Conservation (phyloP, 495 filamentous ascomycete genomes). For the Clavariopsis aquatica region DNA sequence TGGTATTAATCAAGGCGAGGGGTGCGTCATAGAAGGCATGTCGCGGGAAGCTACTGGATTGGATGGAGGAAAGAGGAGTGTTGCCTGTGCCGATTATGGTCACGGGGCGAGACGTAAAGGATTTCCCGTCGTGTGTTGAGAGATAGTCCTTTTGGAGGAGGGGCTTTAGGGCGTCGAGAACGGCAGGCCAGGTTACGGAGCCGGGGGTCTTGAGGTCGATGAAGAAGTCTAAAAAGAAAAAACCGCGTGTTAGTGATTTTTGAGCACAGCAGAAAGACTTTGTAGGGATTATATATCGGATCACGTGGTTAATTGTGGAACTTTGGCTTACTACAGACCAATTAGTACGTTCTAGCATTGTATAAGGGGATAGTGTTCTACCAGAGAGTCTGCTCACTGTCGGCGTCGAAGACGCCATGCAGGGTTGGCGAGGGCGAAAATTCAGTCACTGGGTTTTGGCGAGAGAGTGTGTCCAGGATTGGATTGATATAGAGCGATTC, state of each 20-base stretch:
- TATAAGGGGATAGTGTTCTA: too few species aligned
- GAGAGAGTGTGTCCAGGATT: conserved; percentile 43
- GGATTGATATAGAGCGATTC: conserved; percentile 48
- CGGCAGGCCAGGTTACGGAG: conserved; percentile 40
- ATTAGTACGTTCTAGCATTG: too few species aligned
- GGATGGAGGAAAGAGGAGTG: conserved; percentile 49
- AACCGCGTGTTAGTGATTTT: too few species aligned
- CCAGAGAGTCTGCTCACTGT: conserved; percentile 43
- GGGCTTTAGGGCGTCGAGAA: conserved; percentile 41
- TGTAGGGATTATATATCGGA: too few species aligned
- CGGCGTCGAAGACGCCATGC: conserved; percentile 47
- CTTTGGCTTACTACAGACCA: too few species aligned
- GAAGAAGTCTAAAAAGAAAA: conserved; percentile 40
- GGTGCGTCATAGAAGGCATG: conserved; percentile 67
- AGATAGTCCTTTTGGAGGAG: conserved; percentile 43
- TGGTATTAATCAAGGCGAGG: conserved; percentile 50
- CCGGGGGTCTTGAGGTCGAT: conserved; percentile 48
- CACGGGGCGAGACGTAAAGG: conserved; percentile 37
- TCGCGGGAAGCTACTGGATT: conserved; percentile 43
- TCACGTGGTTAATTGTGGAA: too few species aligned
- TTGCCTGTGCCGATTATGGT: conserved; percentile 48
- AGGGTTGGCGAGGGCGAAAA: conserved; percentile 39
- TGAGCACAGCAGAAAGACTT: too few species aligned
- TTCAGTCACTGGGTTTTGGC: conserved; percentile 41
- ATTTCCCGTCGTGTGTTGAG: conserved; percentile 40